Conservation (phyloP, 192 early-diverging fungal genomes). For the Ambispora gerdemannii region DNA sequence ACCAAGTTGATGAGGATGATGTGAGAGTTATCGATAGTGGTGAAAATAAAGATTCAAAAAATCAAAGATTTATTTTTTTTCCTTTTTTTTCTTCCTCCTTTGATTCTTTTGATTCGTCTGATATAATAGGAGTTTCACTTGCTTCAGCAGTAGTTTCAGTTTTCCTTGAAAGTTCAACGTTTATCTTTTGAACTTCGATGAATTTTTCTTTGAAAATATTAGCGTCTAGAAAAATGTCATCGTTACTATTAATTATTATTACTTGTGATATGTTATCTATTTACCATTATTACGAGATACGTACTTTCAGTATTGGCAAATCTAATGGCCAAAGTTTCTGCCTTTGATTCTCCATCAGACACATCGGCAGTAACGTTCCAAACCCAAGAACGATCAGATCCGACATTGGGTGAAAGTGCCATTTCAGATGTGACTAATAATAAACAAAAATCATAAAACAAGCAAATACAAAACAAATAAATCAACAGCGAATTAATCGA, state of each 20-base stretch:
- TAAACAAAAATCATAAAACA: background rate
- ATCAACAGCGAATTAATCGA: background rate
- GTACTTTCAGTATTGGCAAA: conserved; percentile 88
- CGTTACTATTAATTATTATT: background rate
- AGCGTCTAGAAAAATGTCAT: too few species aligned
- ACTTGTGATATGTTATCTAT: background rate
- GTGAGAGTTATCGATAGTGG: too few species aligned
- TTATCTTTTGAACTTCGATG: conserved; percentile 13
- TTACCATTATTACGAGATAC: background rate
- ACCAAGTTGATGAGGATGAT: too few species aligned
- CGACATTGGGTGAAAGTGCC: conserved; percentile 90
- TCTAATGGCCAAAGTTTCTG: conserved; percentile 90
- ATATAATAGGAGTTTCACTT: too few species aligned
- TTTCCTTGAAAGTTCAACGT: background rate
- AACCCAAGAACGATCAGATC: conserved; percentile 99
- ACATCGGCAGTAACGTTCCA: conserved; percentile 89
- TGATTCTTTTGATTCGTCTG: background rate
- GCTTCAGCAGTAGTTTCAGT: background rate
- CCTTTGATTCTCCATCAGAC: conserved; percentile 81
- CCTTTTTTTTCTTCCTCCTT: background rate
- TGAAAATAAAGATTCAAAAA: too few species aligned
- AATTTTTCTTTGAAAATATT: conserved; percentile 26
- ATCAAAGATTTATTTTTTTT: too few species aligned
- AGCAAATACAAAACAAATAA: background rate
- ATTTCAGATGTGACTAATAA: conserved; percentile 75